A percentile compares a stretch with the other conserved stretches of the same genome.
Conservation (phyloP, 768 basidiomycete genomes). For the Pleurotus tuoliensis region DNA sequence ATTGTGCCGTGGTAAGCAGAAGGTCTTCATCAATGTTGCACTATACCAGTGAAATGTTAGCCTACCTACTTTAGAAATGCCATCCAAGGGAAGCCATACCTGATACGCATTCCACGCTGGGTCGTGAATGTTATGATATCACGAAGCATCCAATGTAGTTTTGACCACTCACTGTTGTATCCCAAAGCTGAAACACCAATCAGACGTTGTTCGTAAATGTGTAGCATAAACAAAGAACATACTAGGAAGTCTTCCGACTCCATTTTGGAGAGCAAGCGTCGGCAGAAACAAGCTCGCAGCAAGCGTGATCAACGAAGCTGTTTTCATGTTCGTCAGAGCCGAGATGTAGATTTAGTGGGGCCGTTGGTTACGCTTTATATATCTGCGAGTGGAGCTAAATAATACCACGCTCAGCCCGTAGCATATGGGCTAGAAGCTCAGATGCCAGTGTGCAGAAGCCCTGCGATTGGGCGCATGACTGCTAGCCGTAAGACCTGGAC, state of each 20-base stretch:
- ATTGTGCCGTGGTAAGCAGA: constrained; percentile 43
- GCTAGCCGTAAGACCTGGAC: too few species aligned
- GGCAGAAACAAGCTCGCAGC: background rate
- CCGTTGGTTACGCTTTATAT: too few species aligned
- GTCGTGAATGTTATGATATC: background rate
- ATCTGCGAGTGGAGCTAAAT: too few species aligned
- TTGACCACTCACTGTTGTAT: constrained; percentile 50
- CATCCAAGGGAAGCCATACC: constrained; percentile 21
- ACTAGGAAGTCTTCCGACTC: constrained; percentile 36
- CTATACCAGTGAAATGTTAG: constrained; percentile 25
- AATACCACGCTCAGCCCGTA: too few species aligned
- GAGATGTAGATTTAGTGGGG: too few species aligned
- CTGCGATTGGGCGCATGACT: too few species aligned
- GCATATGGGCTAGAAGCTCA: too few species aligned
- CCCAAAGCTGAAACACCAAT: constrained; percentile 43
- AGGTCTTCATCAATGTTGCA: constrained; percentile 58
- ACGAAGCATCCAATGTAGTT: background rate
- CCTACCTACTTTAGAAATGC: background rate
- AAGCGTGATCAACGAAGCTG: too few species aligned
- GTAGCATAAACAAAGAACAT: background rate
- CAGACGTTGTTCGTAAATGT: background rate
- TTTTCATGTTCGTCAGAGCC: too few species aligned
- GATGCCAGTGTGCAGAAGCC: too few species aligned
- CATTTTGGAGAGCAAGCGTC: constrained; percentile 27
- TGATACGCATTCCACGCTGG: constrained; percentile 71